Percentiles rank a stretch among this genome's conserved stretches.
These are phyloP conservation scores for Ophiostoma angusticollis DNA, from an alignment of 2,329 filamentous ascomycete species.

Conservation along the genomic window DNA sequence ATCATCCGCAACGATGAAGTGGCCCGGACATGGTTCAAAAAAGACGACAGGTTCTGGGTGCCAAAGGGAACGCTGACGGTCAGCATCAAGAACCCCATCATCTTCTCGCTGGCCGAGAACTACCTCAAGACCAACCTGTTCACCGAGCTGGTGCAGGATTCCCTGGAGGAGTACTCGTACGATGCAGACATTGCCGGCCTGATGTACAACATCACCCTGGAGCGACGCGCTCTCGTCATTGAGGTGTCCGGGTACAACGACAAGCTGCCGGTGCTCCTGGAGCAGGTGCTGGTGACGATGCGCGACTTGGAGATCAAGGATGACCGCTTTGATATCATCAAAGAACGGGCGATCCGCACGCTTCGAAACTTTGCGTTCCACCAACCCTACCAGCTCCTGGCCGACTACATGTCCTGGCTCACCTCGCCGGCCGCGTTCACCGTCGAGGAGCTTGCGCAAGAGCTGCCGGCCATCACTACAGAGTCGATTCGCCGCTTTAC, in stretches of 20 bases:
- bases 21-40: slow-evolving; percentile 89
- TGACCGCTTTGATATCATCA: slow-evolving; percentile 85
- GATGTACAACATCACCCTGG: slow-evolving; percentile 64
- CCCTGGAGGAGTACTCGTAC: slow-evolving; percentile 85
- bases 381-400: slow-evolving; percentile 80
- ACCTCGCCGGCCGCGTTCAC: slow-evolving; percentile 64
- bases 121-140: slow-evolving; percentile 68
- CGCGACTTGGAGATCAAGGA: slow-evolving; percentile 70
- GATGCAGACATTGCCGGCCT: slow-evolving; percentile 88
- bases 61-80: slow-evolving; percentile 83
- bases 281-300: slow-evolving; percentile 77
- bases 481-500: slow-evolving; percentile 67
- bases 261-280: slow-evolving; percentile 79
- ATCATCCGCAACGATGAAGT: slow-evolving; percentile 74
- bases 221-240: slow-evolving; percentile 61
- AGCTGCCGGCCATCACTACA: slow-evolving; percentile 60
- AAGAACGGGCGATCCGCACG: slow-evolving; percentile 64
- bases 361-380: slow-evolving; percentile 81
- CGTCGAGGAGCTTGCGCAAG: slow-evolving; percentile 66
- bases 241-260: slow-evolving; percentile 89
- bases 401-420: slow-evolving; percentile 70
- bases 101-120: slow-evolving; percentile 67
- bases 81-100: slow-evolving; percentile 64
- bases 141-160: slow-evolving; percentile 76
- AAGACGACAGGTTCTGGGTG: slow-evolving; percentile 97